Evolutionary conservation across 352 stramenopile species (phyloP).

Genomic region (Stramenopiles sp.): DNA sequence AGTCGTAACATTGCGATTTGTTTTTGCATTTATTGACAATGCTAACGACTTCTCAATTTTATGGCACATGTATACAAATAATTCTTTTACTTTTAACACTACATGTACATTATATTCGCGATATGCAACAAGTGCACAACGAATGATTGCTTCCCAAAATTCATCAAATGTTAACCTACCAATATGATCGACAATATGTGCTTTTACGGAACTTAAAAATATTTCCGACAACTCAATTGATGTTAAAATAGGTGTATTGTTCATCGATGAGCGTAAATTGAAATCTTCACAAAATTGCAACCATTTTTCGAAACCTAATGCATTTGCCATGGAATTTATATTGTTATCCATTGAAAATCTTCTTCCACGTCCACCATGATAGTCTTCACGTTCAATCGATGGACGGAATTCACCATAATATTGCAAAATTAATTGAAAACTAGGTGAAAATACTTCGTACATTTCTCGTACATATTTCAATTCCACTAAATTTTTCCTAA

Average conservation of each 20-base stretch:
- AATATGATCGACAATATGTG: constrained; percentile 9
- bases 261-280: neutral
- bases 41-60: neutral
- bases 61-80: constrained; percentile 7
- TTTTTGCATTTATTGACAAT: neutral
- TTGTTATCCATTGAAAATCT: neutral
- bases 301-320: neutral
- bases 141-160: constrained; percentile 23
- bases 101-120: neutral
- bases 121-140: constrained; percentile 21
- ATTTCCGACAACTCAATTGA: neutral
- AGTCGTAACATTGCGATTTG: neutral
- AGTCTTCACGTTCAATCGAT: neutral
- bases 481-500: neutral
- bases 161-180: constrained; percentile 22
- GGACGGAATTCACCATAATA: neutral
- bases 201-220: neutral
- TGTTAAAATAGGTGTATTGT: neutral
- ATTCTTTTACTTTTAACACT: neutral
- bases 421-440: neutral
- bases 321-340: neutral
- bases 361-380: neutral
- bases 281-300: neutral
- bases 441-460: neutral
- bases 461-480: neutral